Evolutionary conservation across 2,329 filamentous ascomycete genomes (phyloP), one percentile per base, ranked within the genome.

Genomic region (Podosphaera aphanis): DNA sequence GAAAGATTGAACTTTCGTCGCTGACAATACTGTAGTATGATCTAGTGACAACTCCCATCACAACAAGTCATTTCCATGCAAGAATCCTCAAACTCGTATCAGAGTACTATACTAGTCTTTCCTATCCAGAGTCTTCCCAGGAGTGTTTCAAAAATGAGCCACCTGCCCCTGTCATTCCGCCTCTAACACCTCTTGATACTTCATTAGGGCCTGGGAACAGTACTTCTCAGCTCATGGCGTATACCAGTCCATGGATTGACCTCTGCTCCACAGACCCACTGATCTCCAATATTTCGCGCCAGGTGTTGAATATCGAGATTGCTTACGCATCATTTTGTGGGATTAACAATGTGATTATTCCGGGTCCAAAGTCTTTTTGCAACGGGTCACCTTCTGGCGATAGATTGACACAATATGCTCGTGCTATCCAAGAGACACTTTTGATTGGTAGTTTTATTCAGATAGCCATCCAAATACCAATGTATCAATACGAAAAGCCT

Each of bases 281-380:
- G 50, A 77, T 95, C 50, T 77, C 84, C 6, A 83, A 82, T 59
- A 71, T 95, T 48, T 94, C 88, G 31, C 76, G 83, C 39, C 88
- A 94, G 63, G 81, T 93, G 5, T 67, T 98, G 51, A 85, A 85
- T 59, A 70, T 93, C 35, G 90, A 98, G 60, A 72, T 95, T 42
- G 82, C 84, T 43, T 98, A 94, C 63, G 90, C 92, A 51, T 86
- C 84, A 50, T 98, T 95, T 63, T 94, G 85, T 57, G 92, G 92
- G 31, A 72, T 90, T 42, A 76, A 77, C 47, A 92, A 81, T 61
- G 69, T 95, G 48, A 66, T 95, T 44, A 68, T 98, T 25, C 77
- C 79, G 1, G 85, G 85, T 0, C 90, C 90, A 2, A 71, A 72
- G 51, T 64, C 74, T 13, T 73, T 79, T 51, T 68, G 70, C 47